These are phyloP conservation scores for Saccharomyces hybrid DNA, from an alignment of 1,139 yeast species.

Conservation along the genomic window DNA sequence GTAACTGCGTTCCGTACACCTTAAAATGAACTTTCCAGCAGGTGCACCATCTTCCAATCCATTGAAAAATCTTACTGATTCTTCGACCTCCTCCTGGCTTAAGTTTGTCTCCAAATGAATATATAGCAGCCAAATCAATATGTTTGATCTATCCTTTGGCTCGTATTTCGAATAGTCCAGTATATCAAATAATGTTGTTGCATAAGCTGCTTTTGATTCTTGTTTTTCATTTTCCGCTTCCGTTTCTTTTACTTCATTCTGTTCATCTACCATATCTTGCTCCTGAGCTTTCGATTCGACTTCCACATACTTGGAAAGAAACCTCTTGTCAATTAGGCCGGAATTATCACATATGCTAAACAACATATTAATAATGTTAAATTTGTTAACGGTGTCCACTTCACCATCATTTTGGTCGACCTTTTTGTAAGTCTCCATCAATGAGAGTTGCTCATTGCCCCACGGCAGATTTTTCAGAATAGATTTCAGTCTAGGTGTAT, in stretches of 20 bases:
- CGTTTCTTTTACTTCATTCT: neutral
- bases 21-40: slow-evolving; percentile 4
- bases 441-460: slow-evolving; percentile 43
- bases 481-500: slow-evolving; percentile 87
- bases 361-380: slow-evolving; percentile 62
- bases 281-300: slow-evolving; percentile 8
- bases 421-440: slow-evolving; percentile 41
- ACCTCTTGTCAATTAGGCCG: slow-evolving; percentile 39
- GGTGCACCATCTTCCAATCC: slow-evolving; percentile 20
- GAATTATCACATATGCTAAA: slow-evolving; percentile 66
- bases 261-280: slow-evolving; percentile 1
- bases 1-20: slow-evolving; percentile 10
- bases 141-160: slow-evolving; percentile 58
- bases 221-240: neutral
- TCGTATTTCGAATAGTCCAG: slow-evolving; percentile 46
- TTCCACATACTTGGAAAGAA: slow-evolving; percentile 31
- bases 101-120: slow-evolving; percentile 70
- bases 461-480: slow-evolving; percentile 59
- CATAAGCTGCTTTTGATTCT: slow-evolving; percentile 4
- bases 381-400: slow-evolving; percentile 20
- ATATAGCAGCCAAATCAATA: slow-evolving; percentile 80
- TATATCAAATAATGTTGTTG: slow-evolving; percentile 48
- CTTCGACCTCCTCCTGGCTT: slow-evolving; percentile 42
- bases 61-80: slow-evolving; percentile 57
- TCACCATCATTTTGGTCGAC: slow-evolving; percentile 7